Percentiles rank a stretch among this genome's conserved stretches.
Conservation (phyloP, 345 rosid species). For the Citrus reticulata region DNA sequence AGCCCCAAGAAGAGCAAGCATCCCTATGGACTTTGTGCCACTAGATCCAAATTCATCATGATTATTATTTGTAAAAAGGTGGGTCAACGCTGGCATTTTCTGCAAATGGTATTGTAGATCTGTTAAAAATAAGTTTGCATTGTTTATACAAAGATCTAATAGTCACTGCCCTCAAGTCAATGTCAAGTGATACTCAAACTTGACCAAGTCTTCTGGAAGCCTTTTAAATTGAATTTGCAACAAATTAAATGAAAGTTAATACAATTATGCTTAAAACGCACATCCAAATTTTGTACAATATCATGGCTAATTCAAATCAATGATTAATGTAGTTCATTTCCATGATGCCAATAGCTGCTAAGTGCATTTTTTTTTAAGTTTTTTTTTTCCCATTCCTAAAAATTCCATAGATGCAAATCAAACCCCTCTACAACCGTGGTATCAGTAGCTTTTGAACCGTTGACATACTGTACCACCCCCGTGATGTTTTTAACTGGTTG, state of each 20-base stretch:
- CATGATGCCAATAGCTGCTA: no score
- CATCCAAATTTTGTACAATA: no score
- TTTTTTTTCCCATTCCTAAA: no score
- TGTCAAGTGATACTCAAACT: neutral
- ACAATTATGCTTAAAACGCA: neutral
- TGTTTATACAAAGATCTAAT: neutral
- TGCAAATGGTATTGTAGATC: neutral
- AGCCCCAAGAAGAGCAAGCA: constrained; percentile 77
- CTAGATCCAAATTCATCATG: constrained; percentile 48
- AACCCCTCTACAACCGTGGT: no score
- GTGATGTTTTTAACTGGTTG: no score
- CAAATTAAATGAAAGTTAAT: neutral
- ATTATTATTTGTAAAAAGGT: constrained; percentile 51
- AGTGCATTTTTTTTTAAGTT: no score
- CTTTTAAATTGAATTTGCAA: neutral
- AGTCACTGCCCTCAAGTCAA: neutral
- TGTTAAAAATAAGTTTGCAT: neutral
- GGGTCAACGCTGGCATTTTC: neutral
- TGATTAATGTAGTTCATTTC: no score
- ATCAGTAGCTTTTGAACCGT: no score
- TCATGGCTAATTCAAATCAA: no score
- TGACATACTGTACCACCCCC: no score
- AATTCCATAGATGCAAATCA: no score
- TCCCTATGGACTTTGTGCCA: constrained; percentile 51
- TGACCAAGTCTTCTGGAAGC: neutral